A percentile compares a stretch with the other conserved stretches of the same genome.
Conservation (phyloP, 768 basidiomycete genomes). For the Serendipita sp. region DNA sequence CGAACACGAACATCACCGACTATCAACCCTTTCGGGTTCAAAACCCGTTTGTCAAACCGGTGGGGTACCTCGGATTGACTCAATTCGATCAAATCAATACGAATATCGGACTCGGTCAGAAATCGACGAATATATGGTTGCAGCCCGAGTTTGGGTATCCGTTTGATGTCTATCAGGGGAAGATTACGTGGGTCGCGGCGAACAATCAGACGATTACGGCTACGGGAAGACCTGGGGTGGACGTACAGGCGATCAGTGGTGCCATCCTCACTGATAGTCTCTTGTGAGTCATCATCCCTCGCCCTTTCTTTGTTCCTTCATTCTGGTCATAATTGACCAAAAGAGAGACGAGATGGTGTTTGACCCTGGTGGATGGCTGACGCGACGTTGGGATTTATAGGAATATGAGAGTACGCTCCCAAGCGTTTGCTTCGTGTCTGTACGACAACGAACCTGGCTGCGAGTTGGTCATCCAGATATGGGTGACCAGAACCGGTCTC, state of each 20-base stretch:
- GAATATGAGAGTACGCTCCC: neutral
- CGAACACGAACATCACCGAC: neutral
- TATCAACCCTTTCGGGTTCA: neutral
- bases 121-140: neutral
- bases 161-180: neutral
- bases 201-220: neutral
- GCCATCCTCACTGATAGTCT: neutral
- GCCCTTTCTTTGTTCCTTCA: no score
- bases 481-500: neutral
- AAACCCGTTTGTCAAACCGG: neutral
- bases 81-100: neutral
- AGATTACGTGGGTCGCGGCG: neutral
- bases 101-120: neutral
- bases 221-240: neutral
- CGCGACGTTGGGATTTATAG: neutral
- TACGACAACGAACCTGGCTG: neutral
- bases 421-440: neutral
- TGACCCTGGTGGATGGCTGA: neutral
- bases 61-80: neutral
- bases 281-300: neutral
- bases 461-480: neutral
- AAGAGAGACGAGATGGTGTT: neutral
- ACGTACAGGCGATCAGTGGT: neutral
- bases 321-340: no score
- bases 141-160: constrained; percentile 4